Conservation (phyloP, 2,329 filamentous ascomycete species). For the Microcyclospora tardicrescens region DNA sequence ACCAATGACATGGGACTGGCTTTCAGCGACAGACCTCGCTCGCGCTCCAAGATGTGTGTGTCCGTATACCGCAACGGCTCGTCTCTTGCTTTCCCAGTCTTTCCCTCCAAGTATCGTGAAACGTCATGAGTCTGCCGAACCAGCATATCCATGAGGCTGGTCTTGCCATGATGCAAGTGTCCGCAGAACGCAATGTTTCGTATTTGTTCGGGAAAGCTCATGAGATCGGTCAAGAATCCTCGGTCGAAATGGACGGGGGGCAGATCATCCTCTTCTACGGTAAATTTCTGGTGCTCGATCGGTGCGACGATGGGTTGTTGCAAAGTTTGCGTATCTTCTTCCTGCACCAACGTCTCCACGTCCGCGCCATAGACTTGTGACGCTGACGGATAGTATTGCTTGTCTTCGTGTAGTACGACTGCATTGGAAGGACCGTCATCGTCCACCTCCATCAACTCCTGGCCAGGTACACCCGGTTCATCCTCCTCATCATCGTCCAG, state of each 20-base stretch:
- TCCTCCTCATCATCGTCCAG: conserved; percentile 57
- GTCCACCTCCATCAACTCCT: conserved; percentile 90
- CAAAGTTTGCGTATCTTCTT: conserved; percentile 90
- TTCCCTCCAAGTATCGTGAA: conserved; percentile 61
- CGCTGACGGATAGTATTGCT: conserved; percentile 98
- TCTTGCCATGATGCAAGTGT: conserved; percentile 95
- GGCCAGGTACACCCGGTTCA: conserved; percentile 41
- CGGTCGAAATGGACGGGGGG: conserved; percentile 79
- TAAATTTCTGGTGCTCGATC: conserved; percentile 90
- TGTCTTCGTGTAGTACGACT: conserved; percentile 96
- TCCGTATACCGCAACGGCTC: conserved; percentile 94
- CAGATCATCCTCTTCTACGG: conserved; percentile 79
- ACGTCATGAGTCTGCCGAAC: conserved; percentile 92
- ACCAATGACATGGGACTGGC: conserved; percentile 88
- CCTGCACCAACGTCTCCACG: conserved; percentile 90
- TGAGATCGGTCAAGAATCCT: conserved; percentile 85
- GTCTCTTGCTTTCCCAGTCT: conserved; percentile 67
- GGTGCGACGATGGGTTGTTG: conserved; percentile 88
- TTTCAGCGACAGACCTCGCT: conserved; percentile 85
- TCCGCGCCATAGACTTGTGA: conserved; percentile 88
- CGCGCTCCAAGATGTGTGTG: conserved; percentile 74
- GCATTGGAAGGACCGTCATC: conserved; percentile 86
- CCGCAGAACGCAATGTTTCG: conserved; percentile 86
- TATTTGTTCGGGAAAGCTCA: conserved; percentile 91
- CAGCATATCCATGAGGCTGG: conserved; percentile 95